phyloP scores from a whole-genome alignment of 192 early-diverging fungal genomes.

The Linnemannia hyalina region DNA sequence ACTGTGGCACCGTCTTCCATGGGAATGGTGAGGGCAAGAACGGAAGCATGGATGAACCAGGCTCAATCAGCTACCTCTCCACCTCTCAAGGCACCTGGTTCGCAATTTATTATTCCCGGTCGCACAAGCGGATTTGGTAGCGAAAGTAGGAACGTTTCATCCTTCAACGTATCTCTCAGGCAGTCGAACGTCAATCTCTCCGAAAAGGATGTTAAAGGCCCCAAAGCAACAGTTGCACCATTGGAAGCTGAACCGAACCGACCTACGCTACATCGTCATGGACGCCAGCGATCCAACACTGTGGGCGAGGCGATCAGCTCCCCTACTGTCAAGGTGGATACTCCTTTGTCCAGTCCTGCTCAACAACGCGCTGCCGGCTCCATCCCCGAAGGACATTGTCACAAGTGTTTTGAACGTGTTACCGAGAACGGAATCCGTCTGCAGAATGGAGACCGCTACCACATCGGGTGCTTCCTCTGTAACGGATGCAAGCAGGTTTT shows the following conservation, averaged over 20 bases:
- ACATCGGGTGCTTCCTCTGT: constrained; percentile 61
- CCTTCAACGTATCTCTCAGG: not conserved
- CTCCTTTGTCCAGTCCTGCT: constrained; percentile 8
- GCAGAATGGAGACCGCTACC: constrained; percentile 57
- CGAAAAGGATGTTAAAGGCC: constrained; percentile 13
- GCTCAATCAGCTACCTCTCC: constrained; percentile 5
- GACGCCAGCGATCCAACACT: constrained; percentile 43
- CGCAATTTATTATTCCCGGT: not conserved
- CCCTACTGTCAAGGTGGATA: constrained; percentile 24
- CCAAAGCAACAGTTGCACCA: not conserved
- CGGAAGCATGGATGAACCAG: constrained; percentile 48
- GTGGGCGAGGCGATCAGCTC: constrained; percentile 39
- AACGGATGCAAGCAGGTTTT: constrained; percentile 59
- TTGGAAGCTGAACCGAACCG: constrained; percentile 7
- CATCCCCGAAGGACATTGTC: constrained; percentile 46
- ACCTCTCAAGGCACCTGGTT: constrained; percentile 1
- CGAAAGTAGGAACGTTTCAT: not conserved
- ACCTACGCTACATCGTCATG: constrained; percentile 36
- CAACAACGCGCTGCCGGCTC: constrained; percentile 1
- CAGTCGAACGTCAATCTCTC: not conserved
- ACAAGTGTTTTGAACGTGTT: constrained; percentile 56
- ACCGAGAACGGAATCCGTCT: constrained; percentile 56
- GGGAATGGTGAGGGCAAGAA: constrained; percentile 35
- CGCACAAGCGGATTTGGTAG: not conserved
- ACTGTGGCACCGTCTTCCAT: constrained; percentile 20